Evolutionary conservation across 208 protist species (phyloP), one percentile per base, ranked within the genome.

Genomic region (Crithidia acanthocephali): DNA sequence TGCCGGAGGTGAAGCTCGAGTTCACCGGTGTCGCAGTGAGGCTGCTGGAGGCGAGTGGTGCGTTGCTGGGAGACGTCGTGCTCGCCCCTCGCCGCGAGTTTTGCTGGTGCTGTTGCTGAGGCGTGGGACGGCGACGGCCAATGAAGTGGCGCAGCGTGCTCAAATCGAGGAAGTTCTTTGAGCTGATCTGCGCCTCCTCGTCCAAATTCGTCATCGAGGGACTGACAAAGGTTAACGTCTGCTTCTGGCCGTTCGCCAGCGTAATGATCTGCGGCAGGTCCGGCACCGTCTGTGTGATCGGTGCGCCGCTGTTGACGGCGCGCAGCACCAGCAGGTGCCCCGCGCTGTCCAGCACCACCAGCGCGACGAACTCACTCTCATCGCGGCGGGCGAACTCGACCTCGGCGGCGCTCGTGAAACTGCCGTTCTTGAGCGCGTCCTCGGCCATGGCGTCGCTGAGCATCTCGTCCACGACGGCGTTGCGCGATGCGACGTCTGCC

Each of bases 261-360:
- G 82, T 80, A 48, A 90, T 79, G 22, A 88, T 68, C 68, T 86
- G 84, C 28, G 77, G 83, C 48, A 95, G 58, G 66, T 92, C 89
- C 2, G 72, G n/a, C 68, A 95, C 90, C 0, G 82, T 65, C 53
- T 89, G 85, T 45, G 77, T 57, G 42, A 73, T 70, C 6, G 65
- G 28, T 25, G 33, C 68, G 2, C 60, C 77, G 16, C 56, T 84
- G 62, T 88, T 88, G 33, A 95, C 51, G 48, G 55, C 64, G 11
- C 75, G 77, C 10, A 93, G 61, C 10, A 91, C 77, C 23, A 95
- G 52, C 42, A 95, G 68, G 47, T 81, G 75, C 6, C 90, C 90
- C 33, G 81, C 69, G 57, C 79, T 87, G 66, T 93, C 87, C 40
- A 93, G 82, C 44, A 92, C 69, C 9, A 93, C 82, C 44, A 95